Evolutionary conservation across 345 rosid genomes (phyloP), one percentile per base, ranked within the genome.

Genomic region (Lenwebbia sp.): DNA sequence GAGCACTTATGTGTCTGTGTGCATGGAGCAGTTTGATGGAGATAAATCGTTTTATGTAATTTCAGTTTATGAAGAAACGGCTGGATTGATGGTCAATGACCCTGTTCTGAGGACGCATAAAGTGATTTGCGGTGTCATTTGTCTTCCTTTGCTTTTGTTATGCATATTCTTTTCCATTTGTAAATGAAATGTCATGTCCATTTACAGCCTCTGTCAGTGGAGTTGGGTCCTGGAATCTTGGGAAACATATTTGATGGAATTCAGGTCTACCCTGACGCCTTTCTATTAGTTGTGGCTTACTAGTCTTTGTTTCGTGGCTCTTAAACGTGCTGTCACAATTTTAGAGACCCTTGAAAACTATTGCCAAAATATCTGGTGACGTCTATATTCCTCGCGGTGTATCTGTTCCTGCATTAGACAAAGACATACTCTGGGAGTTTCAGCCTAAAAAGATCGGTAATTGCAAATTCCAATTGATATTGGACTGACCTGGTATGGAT

Each of bases 341-440:
- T 25, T 87, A 98, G 99, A 95, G 99, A 92, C 99, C 99, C 54
- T 90, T 98, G 95, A 98, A 94, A 93, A 98, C 99, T 84, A 98
- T 98, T 86, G 99, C 99, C 10, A 96, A 86, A 86, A 89, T 62
- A 91, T 98, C 99, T 70, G 98, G 98, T 86, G 99, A 98, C 90
- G 99, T 98, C 82, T 98, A 98, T 88, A 98, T 98, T 33, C 99
- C 99, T 91, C 98, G 99, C 88, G 99, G 99, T 90, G 99, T 98
- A 65, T 91, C 99, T 84, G 99, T 98, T 40, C 99, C 99, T 2
- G 96, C 99, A 52, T 95, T 98, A 87, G 99, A 98, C 91, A 98
- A 95, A 92, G 99, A 96, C 89, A 91, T 86, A 22, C 96, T 90
- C 12, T 96, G 99, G 99, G 99, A 95, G 84, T 98, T 96, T 88